These are phyloP conservation scores for Penicillium coffeae DNA, from an alignment of 495 filamentous ascomycete genomes.

Conservation along the genomic window DNA sequence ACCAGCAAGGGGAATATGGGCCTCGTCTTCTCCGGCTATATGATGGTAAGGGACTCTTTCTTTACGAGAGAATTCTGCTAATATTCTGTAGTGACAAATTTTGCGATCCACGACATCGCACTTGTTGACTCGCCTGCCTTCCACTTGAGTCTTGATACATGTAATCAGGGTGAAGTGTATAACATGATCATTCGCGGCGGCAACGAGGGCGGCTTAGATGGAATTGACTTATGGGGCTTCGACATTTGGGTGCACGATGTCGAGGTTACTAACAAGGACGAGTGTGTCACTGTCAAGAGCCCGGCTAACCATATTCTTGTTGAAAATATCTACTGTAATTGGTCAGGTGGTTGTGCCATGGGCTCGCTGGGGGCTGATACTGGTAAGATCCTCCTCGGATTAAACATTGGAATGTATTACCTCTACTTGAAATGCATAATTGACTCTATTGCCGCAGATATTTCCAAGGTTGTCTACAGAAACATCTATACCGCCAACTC, in stretches of 20 bases:
- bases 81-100: conserved; percentile 22
- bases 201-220: conserved; percentile 41
- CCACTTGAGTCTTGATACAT: conserved; percentile 40
- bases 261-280: conserved; percentile 47
- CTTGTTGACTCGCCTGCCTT: conserved; percentile 44
- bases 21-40: conserved; percentile 30
- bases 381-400: neutral
- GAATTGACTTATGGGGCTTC: conserved; percentile 39
- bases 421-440: neutral
- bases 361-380: conserved; percentile 36
- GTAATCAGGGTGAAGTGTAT: conserved; percentile 40
- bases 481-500: conserved; percentile 43
- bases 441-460: conserved; percentile 10
- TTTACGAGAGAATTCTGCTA: neutral
- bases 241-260: conserved; percentile 48
- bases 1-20: conserved; percentile 14
- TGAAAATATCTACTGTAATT: conserved; percentile 51
- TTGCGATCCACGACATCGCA: conserved; percentile 42
- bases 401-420: neutral
- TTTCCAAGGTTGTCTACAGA: conserved; percentile 37
- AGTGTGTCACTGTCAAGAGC: conserved; percentile 45
- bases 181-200: conserved; percentile 43
- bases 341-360: conserved; percentile 45
- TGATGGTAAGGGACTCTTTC: conserved; percentile 1
- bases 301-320: conserved; percentile 42